Conservation (phyloP, 2,329 filamentous ascomycete species). For the Monilinia vaccinii-corymbosi region DNA sequence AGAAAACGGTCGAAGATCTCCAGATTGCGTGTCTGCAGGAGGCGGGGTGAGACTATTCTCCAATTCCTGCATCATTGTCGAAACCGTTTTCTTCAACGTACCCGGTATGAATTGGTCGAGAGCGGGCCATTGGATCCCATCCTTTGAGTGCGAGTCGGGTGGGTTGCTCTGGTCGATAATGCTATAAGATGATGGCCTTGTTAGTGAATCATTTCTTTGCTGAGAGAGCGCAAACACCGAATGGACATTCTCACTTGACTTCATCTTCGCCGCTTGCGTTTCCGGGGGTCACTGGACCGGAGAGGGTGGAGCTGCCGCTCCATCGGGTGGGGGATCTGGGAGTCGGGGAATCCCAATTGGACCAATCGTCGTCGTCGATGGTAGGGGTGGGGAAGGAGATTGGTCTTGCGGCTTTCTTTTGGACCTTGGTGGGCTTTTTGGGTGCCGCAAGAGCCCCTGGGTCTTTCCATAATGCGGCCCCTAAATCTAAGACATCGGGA, state of each 20-base stretch:
- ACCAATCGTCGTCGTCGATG: slow-evolving; percentile 51
- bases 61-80: slow-evolving; percentile 82
- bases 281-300: slow-evolving; percentile 25
- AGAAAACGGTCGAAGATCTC: neutral
- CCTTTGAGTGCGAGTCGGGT: slow-evolving; percentile 20
- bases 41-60: slow-evolving; percentile 64
- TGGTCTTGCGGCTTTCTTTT: slow-evolving; percentile 20
- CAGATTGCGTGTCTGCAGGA: slow-evolving; percentile 15
- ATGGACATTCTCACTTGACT: slow-evolving; percentile 22
- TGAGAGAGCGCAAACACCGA: slow-evolving; percentile 7
- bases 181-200: neutral
- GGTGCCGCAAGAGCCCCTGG: slow-evolving; percentile 5
- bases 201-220: slow-evolving; percentile 16
- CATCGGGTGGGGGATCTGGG: slow-evolving; percentile 47
- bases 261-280: slow-evolving; percentile 17
- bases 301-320: slow-evolving; percentile 41
- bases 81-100: slow-evolving; percentile 75
- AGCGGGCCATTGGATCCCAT: slow-evolving; percentile 32
- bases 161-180: slow-evolving; percentile 14
- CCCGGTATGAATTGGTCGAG: slow-evolving; percentile 48
- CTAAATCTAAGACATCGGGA: slow-evolving; percentile 18
- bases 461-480: slow-evolving; percentile 15
- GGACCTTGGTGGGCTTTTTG: slow-evolving; percentile 13
- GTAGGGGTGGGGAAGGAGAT: slow-evolving; percentile 21
- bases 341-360: slow-evolving; percentile 51